Evolutionary conservation across 2,329 filamentous ascomycete species (phyloP), one percentile per base, ranked within the genome.

Genomic region (Arthrocladium fulminans): DNA sequence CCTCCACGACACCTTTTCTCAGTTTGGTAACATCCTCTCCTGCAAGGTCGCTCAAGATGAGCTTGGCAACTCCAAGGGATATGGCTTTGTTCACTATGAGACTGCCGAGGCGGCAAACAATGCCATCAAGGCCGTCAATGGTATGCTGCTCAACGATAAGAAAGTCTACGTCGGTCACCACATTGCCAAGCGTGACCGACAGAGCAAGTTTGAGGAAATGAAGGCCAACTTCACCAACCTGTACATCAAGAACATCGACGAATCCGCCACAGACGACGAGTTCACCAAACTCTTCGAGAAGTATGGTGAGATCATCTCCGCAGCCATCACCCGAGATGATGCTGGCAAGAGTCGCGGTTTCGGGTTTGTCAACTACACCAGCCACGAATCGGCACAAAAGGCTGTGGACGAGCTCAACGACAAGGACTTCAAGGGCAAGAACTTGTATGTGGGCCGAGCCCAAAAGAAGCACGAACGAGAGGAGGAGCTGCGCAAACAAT

Each of bases 151-250:
- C 67, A 98, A 98, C 75, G 92, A 98, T 81, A 98, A 98, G 84
- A 98, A 98, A 81, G 92, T 98, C 57, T 98, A 94, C 62, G 92
- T 98, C 60, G 92, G 92, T 57, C 90, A 96, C 73, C 92, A 98
- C 74, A 97, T 98, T 64, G 89, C 92, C 69, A 97, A 97, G 85
- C 97, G 97, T 80, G 92, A 98, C 67, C 90, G 92, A 63, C 92
- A 97, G 80, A 95, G 88, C 87, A 98, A 98, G 76, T 97, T 97
- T 62, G 92, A 98, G 76, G 92, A 98, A 79, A 98, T 98, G 90
- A 98, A 98, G 84, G 92, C 92, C 71, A 98, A 98, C 79, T 98
- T 94, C 80, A 98, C 92, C 76, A 98, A 98, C 71, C 83, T 98
- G 71, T 98, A 98, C 74, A 87, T 98, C 75, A 98, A 98, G 83